These are phyloP conservation scores for Suaeda aralocaspica DNA, from an alignment of 148 eudicot species.

Conservation along the genomic window DNA sequence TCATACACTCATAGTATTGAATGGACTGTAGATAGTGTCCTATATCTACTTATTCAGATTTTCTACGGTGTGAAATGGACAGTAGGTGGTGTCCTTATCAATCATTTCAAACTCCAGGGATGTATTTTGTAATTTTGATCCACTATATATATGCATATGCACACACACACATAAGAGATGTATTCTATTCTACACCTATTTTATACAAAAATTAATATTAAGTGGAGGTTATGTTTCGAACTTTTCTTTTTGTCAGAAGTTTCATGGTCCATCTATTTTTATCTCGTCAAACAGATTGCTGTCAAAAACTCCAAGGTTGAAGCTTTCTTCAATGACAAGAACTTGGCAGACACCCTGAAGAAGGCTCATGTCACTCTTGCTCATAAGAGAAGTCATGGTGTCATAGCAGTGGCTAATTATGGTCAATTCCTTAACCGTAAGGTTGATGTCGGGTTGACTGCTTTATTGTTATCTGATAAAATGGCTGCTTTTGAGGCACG, in stretches of 20 bases:
- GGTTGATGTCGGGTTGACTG: constrained; percentile 61
- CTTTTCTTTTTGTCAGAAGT: neutral
- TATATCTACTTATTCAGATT: no score
- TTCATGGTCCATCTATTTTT: neutral
- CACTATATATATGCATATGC: no score
- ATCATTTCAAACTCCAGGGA: no score
- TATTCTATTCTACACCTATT: neutral
- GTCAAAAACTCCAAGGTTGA: constrained; percentile 43
- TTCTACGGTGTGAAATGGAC: no score
- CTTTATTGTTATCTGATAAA: constrained; percentile 62
- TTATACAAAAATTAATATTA: neutral
- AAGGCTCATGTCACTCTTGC: constrained; percentile 88
- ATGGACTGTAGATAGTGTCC: no score
- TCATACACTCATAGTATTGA: no score
- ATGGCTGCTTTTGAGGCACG: constrained; percentile 78
- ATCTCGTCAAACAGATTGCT: constrained; percentile 44
- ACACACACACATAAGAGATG: no score
- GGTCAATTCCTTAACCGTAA: constrained; percentile 48
- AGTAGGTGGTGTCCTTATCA: no score
- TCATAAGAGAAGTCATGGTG: constrained; percentile 88
- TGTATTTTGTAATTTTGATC: neutral
- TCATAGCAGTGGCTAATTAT: constrained; percentile 75
- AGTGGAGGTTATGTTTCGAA: neutral
- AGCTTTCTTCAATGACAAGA: constrained; percentile 43
- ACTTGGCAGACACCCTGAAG: constrained; percentile 39